Evolutionary conservation across 1,284 basidiomycete genomes (phyloP), one percentile per base, ranked within the genome.

Genomic region (Cerrena zonata): DNA sequence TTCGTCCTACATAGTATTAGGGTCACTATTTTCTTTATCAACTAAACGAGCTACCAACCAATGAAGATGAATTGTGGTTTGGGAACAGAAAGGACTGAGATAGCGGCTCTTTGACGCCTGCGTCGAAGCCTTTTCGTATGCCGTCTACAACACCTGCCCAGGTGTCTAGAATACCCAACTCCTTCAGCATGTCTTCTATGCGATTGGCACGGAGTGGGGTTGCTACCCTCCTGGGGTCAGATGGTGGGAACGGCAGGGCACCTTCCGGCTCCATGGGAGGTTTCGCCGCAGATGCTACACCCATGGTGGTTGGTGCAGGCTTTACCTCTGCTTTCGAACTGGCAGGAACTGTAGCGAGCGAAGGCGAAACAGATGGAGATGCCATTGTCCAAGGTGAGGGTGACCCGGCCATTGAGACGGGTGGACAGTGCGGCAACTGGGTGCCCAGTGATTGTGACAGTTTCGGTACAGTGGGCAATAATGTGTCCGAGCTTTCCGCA

Each of bases 1-100:
- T 0, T 48, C 19, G 34, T 54, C n/a, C n/a, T n/a, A n/a, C n/a
- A n/a, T n/a, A n/a, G n/a, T n/a, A n/a, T n/a, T n/a, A n/a, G n/a
- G n/a, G n/a, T n/a, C n/a, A n/a, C n/a, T n/a, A n/a, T n/a, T 39
- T 30, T 48, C 43, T 19, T 23, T 11, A 11, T 13, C 13, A 12
- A 40, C 42, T 34, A 22, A 30, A n/a, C n/a, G n/a, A n/a, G n/a
- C n/a, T n/a, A n/a, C n/a, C n/a, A n/a, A n/a, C 56, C 7, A 65
- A 49, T 2, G 10, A 12, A 1, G 65, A 56, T 12, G 68, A 69
- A 1, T 50, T 47, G 51, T 69, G 67, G 56, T 70, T 72, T 18
- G 49, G 53, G 61, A 55, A 60, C 27, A 59, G 56, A 45, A 53
- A 50, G 12, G 60, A 48, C 5, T 42, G 39, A 1, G 41, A 25